Evolutionary conservation across 805 yeast species (phyloP).

Genomic region (Pichia eremophila): DNA sequence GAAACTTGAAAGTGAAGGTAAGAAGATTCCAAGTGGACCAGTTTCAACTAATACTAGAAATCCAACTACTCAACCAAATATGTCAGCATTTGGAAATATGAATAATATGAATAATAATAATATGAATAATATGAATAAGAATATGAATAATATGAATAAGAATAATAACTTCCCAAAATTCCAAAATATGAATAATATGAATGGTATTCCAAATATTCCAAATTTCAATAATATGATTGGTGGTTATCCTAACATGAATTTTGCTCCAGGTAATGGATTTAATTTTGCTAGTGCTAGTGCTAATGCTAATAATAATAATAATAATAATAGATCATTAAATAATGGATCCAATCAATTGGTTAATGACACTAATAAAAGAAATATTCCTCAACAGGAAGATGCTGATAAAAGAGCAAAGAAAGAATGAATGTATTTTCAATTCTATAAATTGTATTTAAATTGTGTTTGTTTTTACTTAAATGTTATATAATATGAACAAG

Average conservation of each 20-base stretch:
- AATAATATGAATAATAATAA: background rate
- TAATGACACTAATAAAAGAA: background rate
- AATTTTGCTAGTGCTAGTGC: background rate
- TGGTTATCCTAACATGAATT: background rate
- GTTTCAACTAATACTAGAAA: background rate
- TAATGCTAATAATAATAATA: background rate
- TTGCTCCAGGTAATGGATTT: background rate
- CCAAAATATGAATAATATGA: background rate
- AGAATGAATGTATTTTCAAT: constrained; percentile 1
- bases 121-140: background rate
- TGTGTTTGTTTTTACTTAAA: background rate
- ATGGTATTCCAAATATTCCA: background rate
- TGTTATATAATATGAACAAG: background rate
- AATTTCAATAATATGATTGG: background rate
- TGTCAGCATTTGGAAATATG: background rate
- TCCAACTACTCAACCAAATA: background rate
- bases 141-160: background rate
- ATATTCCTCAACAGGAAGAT: background rate
- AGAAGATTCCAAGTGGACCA: background rate
- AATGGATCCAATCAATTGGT: background rate
- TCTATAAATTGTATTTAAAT: background rate
- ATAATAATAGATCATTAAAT: background rate
- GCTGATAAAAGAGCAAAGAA: constrained; percentile 17
- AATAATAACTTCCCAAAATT: too few species aligned
- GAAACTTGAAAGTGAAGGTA: constrained; percentile 8